Evolutionary conservation across 148 eudicot genomes (phyloP).

Genomic region (Vaccinium macrocarpon): DNA sequence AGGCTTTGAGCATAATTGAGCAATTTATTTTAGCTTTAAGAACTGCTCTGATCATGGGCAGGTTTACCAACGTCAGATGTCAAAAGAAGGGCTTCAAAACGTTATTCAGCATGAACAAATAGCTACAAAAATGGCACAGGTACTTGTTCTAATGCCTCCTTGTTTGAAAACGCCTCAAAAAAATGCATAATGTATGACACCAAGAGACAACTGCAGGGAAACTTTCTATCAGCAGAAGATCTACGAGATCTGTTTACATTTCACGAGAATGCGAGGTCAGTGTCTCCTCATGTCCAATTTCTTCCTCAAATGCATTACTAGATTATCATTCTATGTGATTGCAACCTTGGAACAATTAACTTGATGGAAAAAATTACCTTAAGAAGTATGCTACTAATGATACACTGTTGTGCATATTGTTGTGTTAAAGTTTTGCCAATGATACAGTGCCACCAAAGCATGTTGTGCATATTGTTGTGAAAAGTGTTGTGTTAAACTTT

Average conservation of each 20-base stretch:
- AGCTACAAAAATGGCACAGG: constrained; percentile 46
- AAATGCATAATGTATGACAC: constrained; percentile 6
- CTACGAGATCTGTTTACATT: constrained; percentile 85
- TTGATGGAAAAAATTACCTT: no score
- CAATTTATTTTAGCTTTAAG: neutral
- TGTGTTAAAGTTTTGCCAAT: no score
- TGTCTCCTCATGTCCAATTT: neutral
- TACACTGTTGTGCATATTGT: no score
- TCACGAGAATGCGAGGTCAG: constrained; percentile 63
- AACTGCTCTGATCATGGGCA: constrained; percentile 28
- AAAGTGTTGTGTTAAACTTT: no score
- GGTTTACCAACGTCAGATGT: constrained; percentile 99
- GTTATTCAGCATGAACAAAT: constrained; percentile 89
- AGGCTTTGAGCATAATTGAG: neutral
- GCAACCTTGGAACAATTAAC: no score
- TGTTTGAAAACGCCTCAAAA: constrained; percentile 3
- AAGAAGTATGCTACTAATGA: no score
- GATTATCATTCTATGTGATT: no score
- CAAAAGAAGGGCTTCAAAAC: constrained; percentile 98
- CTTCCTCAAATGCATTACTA: no score
- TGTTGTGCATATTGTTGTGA: no score
- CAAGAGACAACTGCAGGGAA: constrained; percentile 55
- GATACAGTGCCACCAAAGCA: no score
- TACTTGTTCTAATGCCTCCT: constrained; percentile 19
- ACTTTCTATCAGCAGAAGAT: constrained; percentile 82